A percentile compares a stretch with the other conserved stretches of the same genome.
Conservation (phyloP, 2,329 filamentous ascomycete species). For the Aspergillus ustus region DNA sequence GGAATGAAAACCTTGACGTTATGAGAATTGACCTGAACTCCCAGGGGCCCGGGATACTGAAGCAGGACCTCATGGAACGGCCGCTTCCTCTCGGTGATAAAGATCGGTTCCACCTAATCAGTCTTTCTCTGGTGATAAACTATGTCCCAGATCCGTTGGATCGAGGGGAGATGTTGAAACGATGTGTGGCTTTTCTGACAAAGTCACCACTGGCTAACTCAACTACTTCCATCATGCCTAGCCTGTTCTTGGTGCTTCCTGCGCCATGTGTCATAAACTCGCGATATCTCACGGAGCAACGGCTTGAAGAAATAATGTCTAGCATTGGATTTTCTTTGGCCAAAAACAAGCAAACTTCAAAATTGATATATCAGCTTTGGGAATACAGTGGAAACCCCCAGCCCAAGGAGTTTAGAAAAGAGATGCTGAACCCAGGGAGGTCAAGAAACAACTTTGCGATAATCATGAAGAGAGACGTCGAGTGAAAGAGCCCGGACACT, state of each 20-base stretch:
- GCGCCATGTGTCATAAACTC: slow-evolving; percentile 88
- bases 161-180: slow-evolving; percentile 83
- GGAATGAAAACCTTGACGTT: slow-evolving; percentile 71
- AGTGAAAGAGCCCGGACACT: not conserved
- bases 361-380: slow-evolving; percentile 92
- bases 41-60: slow-evolving; percentile 73
- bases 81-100: slow-evolving; percentile 66
- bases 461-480: slow-evolving; percentile 53
- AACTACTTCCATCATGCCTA: slow-evolving; percentile 45
- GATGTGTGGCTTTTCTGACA: slow-evolving; percentile 72
- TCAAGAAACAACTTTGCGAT: slow-evolving; percentile 91
- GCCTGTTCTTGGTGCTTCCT: slow-evolving; percentile 86
- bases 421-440: slow-evolving; percentile 74
- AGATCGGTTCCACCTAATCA: slow-evolving; percentile 85
- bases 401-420: slow-evolving; percentile 65
- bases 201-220: slow-evolving; percentile 23
- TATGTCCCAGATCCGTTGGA: slow-evolving; percentile 79
- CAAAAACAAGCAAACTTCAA: slow-evolving; percentile 74
- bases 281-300: slow-evolving; percentile 77
- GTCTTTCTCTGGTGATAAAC: slow-evolving; percentile 89
- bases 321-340: slow-evolving; percentile 72
- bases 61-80: slow-evolving; percentile 93
- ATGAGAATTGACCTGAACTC: slow-evolving; percentile 89
- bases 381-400: slow-evolving; percentile 48
- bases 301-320: slow-evolving; percentile 73